Evolutionary conservation across 2,329 filamentous ascomycete species (phyloP), one percentile per base, ranked within the genome.

Genomic region (Chaetomiaceae sp.): DNA sequence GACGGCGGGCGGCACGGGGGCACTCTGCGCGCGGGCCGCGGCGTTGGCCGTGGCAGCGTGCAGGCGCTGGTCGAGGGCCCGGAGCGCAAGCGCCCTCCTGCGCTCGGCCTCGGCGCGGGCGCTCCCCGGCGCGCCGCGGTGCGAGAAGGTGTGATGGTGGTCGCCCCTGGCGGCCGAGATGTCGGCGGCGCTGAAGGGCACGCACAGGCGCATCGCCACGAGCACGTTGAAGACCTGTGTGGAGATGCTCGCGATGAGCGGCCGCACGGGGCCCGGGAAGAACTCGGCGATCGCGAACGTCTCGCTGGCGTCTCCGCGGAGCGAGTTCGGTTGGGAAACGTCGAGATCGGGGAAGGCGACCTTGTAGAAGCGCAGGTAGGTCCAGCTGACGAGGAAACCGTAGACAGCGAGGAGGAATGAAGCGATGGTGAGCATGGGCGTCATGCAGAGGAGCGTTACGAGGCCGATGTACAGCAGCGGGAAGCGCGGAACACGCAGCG

Each of bases 261-360:
- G 87, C 66, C 96, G 92, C 37, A 87, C 73, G 3, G 85, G 82
- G 43, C 86, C 87, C 0, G 93, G 93, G 72, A 97, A 97, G 75
- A 99, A 96, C 62, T 93, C 89, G 58, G 90, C 86, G 67, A 99
- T 95, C 7, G 91, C 87, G 66, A 99, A 99, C 0, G 91, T 96
- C 69, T 99, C 93, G 68, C 88, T 95, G 31, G 93, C 89, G 67
- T 99, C 93, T 56, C 93, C 93, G 57, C 85, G 87, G 60, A 95
- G 81, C 8, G 78, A 74, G 5, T 76, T 65, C 2, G 78, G 68
- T 62, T 86, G 82, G 9, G 78, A 77, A 12, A 77, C 72, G 61
- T 85, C 82, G 55, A 86, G 79, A 61, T 86, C 83, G 49, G 83
- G 82, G 63, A 85, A 85, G 52, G 85, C 80, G 50, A 76, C 71